Base-by-base conservation (phyloP, 345 rosid species). In the Gossypium arboreum region DNA sequence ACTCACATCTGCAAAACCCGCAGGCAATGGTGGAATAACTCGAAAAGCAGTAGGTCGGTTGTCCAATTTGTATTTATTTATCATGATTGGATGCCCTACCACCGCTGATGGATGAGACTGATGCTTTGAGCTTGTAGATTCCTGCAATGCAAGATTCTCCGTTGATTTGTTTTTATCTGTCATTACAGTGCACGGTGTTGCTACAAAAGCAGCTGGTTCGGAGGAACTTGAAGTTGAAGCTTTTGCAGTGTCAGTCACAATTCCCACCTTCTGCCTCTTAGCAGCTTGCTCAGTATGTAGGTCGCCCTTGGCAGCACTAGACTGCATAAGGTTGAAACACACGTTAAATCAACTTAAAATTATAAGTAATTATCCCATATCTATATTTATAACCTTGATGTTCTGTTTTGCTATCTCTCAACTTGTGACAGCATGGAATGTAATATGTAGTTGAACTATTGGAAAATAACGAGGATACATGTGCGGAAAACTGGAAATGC, bases 1-100 rank as follows among this genome's bases (percentile, higher is more conserved):
- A 80, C 83, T 77, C 84, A 94, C 98, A 88, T 89, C 85, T 12
- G 88, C 88, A 75, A 94, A 86, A 68, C 87, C 94, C 76, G 80
- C 45, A 2, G 98, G 98, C 76, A 94, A 81, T 54, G 98, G 98
- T 25, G 92, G 91, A 34, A 79, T 67, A 60, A 94, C 82, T 82
- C 79, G 88, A 79, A 94, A 90, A 66, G 93, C 64, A 44, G 88
- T 87, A 27, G 98, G 86, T 43, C 93, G 97, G 82, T 89, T 89
- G 82, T 94, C 98, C 81, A 92, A 76, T 78, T 88, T 92, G 87
- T 86, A 91, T 86, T 88, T 85, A 83, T 87, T 92, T 43, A 66
- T 68, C 75, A 60, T 24, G 80, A 68, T 74, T 62, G 92, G 76
- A 79, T 79, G 22, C 20, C 82, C 85, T 16, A 66, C 54, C 74